Evolutionary conservation across 352 stramenopile genomes (phyloP), one percentile per base, ranked within the genome.

Genomic region (Pythium volutum): DNA sequence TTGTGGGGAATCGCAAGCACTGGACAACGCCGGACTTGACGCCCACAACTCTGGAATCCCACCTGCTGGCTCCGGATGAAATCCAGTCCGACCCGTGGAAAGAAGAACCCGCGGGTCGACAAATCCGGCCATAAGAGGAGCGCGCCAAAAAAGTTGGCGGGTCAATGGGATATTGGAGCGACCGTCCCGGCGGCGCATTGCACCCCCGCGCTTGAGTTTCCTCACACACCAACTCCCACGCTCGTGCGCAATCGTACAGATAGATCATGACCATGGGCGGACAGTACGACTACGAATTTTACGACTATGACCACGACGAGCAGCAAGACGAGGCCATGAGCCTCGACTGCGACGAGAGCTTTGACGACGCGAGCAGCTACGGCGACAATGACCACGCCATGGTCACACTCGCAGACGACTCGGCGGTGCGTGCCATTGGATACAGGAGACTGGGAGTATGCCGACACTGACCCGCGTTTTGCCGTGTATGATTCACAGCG

Each of bases 281-380:
- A n/a, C n/a, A 66, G 12, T 60, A 67, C 51, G 31, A 68, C 31
- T 22, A 90, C 82, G 71, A 88, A 55, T 88, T 79, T 71, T 72
- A 83, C 67, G 71, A 73, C 53, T 60, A 64, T 36, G 56, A 8
- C 11, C 61, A 67, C 41, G 45, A 71, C 14, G 10, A 71, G 4
- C 43, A 64, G 23, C 7, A 65, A 34, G 51, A 67, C 52, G 55
- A 22, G n/a, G 58, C 34, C 56, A 68, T 63, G 63, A 67, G 55
- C 49, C 84, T 93, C 62, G 80, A 80, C 49, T 93, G 84, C 71
- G 79, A 94, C 61, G 84, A 94, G 79, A 79, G 82, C 65, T 77
- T 94, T 33, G 84, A 90, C 64, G 81, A 91, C 53, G 73, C 73
- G 26, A 72, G 72, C 41, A 73, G 71, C 63, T 59, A 64, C 66